Evolutionary conservation across 2,329 filamentous ascomycete genomes (phyloP), one percentile per base, ranked within the genome.

Genomic region (Calonectria leucothoes): DNA sequence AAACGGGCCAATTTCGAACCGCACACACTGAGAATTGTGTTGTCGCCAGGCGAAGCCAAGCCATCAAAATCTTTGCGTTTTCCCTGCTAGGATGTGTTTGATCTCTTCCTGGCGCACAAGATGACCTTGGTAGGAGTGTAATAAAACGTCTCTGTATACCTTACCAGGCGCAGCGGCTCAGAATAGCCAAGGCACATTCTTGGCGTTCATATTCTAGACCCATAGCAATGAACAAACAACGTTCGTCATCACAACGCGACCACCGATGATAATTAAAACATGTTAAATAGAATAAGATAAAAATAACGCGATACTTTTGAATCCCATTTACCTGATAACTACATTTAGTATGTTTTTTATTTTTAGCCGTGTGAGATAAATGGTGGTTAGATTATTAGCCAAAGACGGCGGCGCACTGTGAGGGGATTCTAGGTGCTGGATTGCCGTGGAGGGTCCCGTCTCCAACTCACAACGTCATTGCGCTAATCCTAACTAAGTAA

Each of bases 401-500:
- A 20, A 23, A 12, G n/a, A 23, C 23, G n/a, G 12, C 7, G 42
- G 42, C 42, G 42, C 42, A 45, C 42, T 63, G 35, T 23, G 33
- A 39, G 57, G 37, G 33, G 57, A 63, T 25, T 33, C 29, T 25
- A 25, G 37, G n/a, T n/a, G n/a, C n/a, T n/a, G n/a, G 25, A 25
- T 45, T 57, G 66, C 51, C 31, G 39, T 23, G n/a, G 42, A 45
- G 42, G 42, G 23, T 49, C 49, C 37, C 55, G 55, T 61, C 66
- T 64, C 66, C 49, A 61, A 55, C 25, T 66, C 25, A 6, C 31
- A 39, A 48, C 27, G 37, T 49, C 39, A 39, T 23, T 2, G 31
- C 72, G 74, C 82, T 83, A 84, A 74, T 33, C 82, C 75, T 2
- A 23, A 80, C 66, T 7, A 12, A 72, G 83, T 78, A 83, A 78